These are phyloP conservation scores for Pseudocercospora pini-densiflorae DNA, from an alignment of 2,329 filamentous ascomycete genomes.

Conservation along the genomic window DNA sequence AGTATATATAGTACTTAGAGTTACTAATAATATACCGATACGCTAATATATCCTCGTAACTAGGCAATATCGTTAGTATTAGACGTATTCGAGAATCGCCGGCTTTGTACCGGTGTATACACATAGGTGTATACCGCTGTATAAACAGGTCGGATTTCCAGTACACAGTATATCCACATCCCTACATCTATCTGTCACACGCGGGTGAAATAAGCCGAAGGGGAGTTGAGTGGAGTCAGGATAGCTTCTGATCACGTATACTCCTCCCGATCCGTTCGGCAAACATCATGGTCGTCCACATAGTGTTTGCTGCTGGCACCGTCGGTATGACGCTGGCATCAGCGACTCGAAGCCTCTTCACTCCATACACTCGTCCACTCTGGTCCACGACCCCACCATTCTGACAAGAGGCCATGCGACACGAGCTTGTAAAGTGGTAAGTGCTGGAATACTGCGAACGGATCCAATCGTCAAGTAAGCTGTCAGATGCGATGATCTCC, in stretches of 20 bases:
- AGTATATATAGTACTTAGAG: too few relatives aligned
- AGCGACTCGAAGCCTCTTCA: conserved; percentile 26
- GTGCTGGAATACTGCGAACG: conserved; percentile 19
- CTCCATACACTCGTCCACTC: conserved; percentile 28
- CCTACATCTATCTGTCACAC: too few relatives aligned
- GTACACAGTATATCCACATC: too few relatives aligned
- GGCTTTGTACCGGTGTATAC: too few relatives aligned
- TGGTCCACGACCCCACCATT: conserved; percentile 29
- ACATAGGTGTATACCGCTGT: too few relatives aligned
- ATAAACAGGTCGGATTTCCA: too few relatives aligned
- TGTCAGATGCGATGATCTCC: conserved; percentile 11
- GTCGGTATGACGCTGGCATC: conserved; percentile 32
- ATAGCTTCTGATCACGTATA: conserved; percentile 9
- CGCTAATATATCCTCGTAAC: too few relatives aligned
- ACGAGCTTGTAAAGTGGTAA: conserved; percentile 18
- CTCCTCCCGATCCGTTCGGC: conserved; percentile 18
- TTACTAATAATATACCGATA: too few relatives aligned
- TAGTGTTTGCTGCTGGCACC: conserved; percentile 22
- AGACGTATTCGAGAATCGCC: too few relatives aligned
- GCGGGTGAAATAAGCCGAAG: too few relatives aligned
- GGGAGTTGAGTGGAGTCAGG: not conserved
- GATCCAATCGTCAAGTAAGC: conserved; percentile 19
- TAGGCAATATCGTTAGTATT: too few relatives aligned
- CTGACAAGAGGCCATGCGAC: conserved; percentile 24
- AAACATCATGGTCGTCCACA: conserved; percentile 24